A percentile compares a stretch with the other conserved stretches of the same genome.
Conservation (phyloP, 257 asterid species). For the Plantago ovata region DNA sequence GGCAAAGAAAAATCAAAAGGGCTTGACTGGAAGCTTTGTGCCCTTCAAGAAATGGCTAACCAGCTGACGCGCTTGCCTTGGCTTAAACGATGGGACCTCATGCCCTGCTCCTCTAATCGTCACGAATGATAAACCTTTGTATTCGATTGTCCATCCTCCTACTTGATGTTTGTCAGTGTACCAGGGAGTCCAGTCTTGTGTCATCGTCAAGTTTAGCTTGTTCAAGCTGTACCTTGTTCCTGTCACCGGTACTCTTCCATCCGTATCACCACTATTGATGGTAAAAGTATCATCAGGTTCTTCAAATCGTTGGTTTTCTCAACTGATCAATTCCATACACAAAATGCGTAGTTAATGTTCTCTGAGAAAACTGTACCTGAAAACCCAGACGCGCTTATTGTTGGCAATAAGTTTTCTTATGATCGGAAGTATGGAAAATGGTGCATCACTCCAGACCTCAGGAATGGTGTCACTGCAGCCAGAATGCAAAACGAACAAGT, state of each 20-base stretch:
- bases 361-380: constrained; percentile 37
- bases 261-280: constrained; percentile 47
- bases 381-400: constrained; percentile 61
- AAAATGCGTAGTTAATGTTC: not conserved
- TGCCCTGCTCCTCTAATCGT: constrained; percentile 93
- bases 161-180: constrained; percentile 25
- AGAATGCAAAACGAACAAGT: not conserved
- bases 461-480: constrained; percentile 47
- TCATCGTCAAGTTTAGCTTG: constrained; percentile 39
- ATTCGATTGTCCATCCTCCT: constrained; percentile 82
- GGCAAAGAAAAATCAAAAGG: constrained; percentile 32
- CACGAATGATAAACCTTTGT: constrained; percentile 58
- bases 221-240: constrained; percentile 37
- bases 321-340: not conserved
- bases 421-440: constrained; percentile 55
- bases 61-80: constrained; percentile 61
- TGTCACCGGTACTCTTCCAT: constrained; percentile 56
- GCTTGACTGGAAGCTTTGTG: constrained; percentile 37
- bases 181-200: constrained; percentile 58
- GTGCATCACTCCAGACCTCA: constrained; percentile 40
- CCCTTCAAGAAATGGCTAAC: constrained; percentile 49
- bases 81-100: constrained; percentile 67
- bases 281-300: not conserved
- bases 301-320: not conserved
- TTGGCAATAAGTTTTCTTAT: constrained; percentile 47